Base-by-base conservation (phyloP, 306 rosid species). In the Psophocarpus tetragonolobus region DNA sequence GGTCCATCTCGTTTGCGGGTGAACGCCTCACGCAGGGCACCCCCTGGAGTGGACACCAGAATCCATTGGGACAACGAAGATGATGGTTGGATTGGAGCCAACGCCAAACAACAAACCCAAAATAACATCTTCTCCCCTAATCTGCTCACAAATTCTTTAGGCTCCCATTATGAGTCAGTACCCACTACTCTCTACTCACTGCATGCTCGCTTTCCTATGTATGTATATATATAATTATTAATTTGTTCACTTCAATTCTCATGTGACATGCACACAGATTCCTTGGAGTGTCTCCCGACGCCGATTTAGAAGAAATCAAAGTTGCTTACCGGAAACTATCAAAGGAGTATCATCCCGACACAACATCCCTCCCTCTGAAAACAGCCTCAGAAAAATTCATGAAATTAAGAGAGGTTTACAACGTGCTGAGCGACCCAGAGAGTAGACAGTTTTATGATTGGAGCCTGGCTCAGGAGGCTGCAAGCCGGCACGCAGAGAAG, bases 321-420 rank as follows among this genome's bases (percentile, higher is more conserved):
- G 86, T 88, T 23, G 93, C 97, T 1, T 92, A 90, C 76, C 57
- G 95, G 48, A 89, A 90, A 79, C 54, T 94, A 42, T 92, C 97
- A 24, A 94, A 94, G 69, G 98, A 94, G 78, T 94, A 90, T 81
- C 98, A 94, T 81, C 98, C 98, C 15, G 98, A 94, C 88, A 94
- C 98, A 42, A 94, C 98, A n/a, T 88, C 95, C 1, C 98, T 94
- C 36, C 98, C 98, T 14, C 84, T 94, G 4, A 88, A 88, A 76
- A 75, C 91, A 7, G 97, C 98, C 2, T 94, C 98, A 0, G 91
- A 84, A 11, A 92, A 92, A 81, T 92, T 94, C 73, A 79, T 92
- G 93, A 89, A 87, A 80, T 35, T 94, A 41, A 87, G 87, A 80
- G 92, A 92, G 83, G 77, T 89, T 61, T 94, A 92, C 82, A 76